These are phyloP conservation scores for Apiotrichum gracile DNA, from an alignment of 1,284 basidiomycete species.

Conservation along the genomic window DNA sequence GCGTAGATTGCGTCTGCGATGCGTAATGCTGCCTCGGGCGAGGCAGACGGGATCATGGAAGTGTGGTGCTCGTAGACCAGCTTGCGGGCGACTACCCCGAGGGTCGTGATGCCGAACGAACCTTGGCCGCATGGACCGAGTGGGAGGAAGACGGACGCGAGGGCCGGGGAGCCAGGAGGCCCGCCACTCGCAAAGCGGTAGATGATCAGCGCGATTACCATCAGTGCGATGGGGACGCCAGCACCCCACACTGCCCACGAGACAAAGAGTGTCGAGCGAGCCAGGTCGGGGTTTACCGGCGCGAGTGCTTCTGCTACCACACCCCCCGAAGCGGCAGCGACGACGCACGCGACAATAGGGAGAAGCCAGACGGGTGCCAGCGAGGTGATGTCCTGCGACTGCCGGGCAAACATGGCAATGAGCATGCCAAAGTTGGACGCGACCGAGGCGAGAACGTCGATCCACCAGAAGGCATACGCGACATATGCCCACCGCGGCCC, in stretches of 20 bases:
- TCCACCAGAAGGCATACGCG: constrained; percentile 69
- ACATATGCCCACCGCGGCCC: constrained; percentile 56
- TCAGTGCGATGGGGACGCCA: constrained; percentile 52
- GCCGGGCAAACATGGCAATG: constrained; percentile 61
- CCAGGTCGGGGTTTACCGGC: constrained; percentile 51
- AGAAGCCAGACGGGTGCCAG: constrained; percentile 63
- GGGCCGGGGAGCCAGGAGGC: constrained; percentile 49
- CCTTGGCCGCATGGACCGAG: constrained; percentile 58
- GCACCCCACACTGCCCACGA: constrained; percentile 49
- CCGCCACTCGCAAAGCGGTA: constrained; percentile 49
- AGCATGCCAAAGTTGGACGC: constrained; percentile 60
- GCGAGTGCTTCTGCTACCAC: constrained; percentile 54
- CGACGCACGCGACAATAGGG: constrained; percentile 65
- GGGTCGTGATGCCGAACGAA: constrained; percentile 55
- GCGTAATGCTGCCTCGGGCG: constrained; percentile 18
- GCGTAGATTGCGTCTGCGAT: constrained; percentile 49
- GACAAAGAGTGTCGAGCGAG: constrained; percentile 55
- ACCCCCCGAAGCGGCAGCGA: constrained; percentile 61
- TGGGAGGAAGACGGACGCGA: constrained; percentile 59
- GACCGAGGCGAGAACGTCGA: constrained; percentile 57
- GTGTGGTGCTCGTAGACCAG: constrained; percentile 47
- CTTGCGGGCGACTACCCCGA: constrained; percentile 50
- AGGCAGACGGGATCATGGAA: constrained; percentile 32
- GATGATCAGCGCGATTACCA: constrained; percentile 56
- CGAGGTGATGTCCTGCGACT: constrained; percentile 55